phyloP scores from a whole-genome alignment of 1,139 yeast genomes.

The Suzukiozyma palmioleophila region DNA sequence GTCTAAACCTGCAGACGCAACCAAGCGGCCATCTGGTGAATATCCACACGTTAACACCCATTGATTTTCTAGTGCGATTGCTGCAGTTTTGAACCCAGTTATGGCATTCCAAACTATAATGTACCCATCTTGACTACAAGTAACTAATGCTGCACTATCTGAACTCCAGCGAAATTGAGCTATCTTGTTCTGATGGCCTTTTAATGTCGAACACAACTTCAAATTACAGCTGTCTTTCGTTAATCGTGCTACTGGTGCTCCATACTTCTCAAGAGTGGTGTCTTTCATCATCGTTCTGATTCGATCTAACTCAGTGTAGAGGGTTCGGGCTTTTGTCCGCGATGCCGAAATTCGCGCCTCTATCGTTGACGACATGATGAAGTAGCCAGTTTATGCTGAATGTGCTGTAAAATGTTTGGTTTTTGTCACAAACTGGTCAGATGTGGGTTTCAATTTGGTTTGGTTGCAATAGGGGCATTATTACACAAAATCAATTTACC shows the following conservation, averaged over 20 bases:
- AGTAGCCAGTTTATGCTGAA: no score
- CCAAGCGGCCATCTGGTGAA: conserved; percentile 59
- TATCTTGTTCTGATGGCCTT: conserved; percentile 76
- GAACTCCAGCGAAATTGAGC: conserved; percentile 65
- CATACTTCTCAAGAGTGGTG: conserved; percentile 37
- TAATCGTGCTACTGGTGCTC: conserved; percentile 25
- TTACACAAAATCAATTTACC: conserved; percentile 2
- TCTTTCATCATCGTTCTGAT: conserved; percentile 42
- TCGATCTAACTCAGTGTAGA: conserved; percentile 47
- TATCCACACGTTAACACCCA: conserved; percentile 79
- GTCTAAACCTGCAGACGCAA: conserved; percentile 82
- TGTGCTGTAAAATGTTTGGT: no score
- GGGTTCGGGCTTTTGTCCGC: conserved; percentile 41
- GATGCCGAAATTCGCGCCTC: conserved; percentile 19
- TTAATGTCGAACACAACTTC: conserved; percentile 39
- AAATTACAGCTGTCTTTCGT: conserved; percentile 31
- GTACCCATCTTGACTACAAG: conserved; percentile 86
- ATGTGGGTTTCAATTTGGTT: no score
- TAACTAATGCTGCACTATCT: conserved; percentile 55
- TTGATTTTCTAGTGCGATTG: conserved; percentile 64
- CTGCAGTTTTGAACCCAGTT: conserved; percentile 68
- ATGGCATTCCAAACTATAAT: conserved; percentile 80
- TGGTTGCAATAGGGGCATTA: background rate
- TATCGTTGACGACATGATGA: background rate
- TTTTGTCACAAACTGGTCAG: no score